Base-by-base conservation (phyloP, 176 grass and related monocot genomes). In the maize (Zea mays) region DNA sequence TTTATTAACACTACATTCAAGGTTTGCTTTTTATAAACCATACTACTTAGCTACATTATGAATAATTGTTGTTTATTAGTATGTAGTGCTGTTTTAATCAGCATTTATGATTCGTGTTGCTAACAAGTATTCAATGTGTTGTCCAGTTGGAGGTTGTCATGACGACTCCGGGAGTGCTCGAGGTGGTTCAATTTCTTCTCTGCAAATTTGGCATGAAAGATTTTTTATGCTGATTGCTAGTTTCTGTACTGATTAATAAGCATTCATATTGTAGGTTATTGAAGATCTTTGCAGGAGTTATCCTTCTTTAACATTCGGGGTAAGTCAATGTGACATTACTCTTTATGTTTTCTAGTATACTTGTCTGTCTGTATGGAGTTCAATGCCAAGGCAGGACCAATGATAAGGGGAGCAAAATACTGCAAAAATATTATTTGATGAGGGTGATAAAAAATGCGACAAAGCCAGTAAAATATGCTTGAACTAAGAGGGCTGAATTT, bases 71-170 rank as follows among this genome's bases (percentile, higher is more conserved):
- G 42, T 8, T 43, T 43, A 43, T 41, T 55, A 3, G 52, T n/a
- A 55, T 55, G 52, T 55, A 8, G 52, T 55, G 16, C 52, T 55
- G 52, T 55, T 55, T n/a, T n/a, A n/a, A 55, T 55, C 52, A 55
- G 52, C 52, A 8, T 55, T 8, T n/a, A n/a, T 3, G 51, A 58
- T 58, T 57, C 3, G 10, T 67, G 6, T 38, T 62, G 2, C 71
- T 88, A 54, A 69, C 34, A 62, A 58, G 17, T 52, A 63, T 49
- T 0, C 48, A 9, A 49, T 74, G 39, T 74, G 40, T 81, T 83
- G 52, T 79, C 67, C 88, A 97, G 91, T 81, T 97, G n/a, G 94
- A 97, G 82, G 79, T 97, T 76, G 91, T 93, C 33, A 88, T 90
- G 86, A 82, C 79, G 1, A 93, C 94, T 65, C 94, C 91, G 13